Evolutionary conservation across 495 filamentous ascomycete genomes (phyloP).

Genomic region (Penicillium malachiteum): DNA sequence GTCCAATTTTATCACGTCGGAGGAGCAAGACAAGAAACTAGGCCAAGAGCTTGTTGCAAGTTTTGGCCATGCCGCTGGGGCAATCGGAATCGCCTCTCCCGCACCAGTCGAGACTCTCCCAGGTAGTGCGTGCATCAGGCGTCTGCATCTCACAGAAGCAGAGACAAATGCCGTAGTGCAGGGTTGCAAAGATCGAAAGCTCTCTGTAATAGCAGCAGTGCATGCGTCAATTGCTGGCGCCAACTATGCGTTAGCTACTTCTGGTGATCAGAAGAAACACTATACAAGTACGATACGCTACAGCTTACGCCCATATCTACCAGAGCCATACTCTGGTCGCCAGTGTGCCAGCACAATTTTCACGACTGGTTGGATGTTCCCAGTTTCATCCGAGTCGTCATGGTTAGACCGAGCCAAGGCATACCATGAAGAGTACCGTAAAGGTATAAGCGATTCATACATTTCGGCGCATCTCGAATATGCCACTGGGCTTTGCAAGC

Average conservation of each 20-base stretch:
- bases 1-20: background rate
- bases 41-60: conserved; percentile 1
- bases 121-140: conserved; percentile 1
- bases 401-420: conserved; percentile 4
- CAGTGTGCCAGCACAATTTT: conserved; percentile 3
- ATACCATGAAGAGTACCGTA: conserved; percentile 5
- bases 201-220: conserved; percentile 5
- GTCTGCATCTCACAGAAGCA: conserved; percentile 2
- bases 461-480: conserved; percentile 3
- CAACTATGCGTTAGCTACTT: conserved; percentile 3
- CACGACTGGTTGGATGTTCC: conserved; percentile 6
- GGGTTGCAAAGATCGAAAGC: conserved; percentile 1
- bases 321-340: conserved; percentile 5
- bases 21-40: conserved; percentile 3
- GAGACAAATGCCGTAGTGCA: conserved; percentile 1
- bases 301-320: conserved; percentile 3
- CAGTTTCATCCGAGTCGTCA: conserved; percentile 4
- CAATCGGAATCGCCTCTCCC: conserved; percentile 2
- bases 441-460: conserved; percentile 1
- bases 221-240: conserved; percentile 4
- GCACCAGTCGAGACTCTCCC: conserved; percentile 1
- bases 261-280: conserved; percentile 3
- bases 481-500: conserved; percentile 1
- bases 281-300: conserved; percentile 6
- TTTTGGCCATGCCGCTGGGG: conserved; percentile 4